A percentile compares a stretch with the other conserved stretches of the same genome.
phyloP scores from a whole-genome alignment of 106 monocot species.

The Alisma plantagoaquatica region DNA sequence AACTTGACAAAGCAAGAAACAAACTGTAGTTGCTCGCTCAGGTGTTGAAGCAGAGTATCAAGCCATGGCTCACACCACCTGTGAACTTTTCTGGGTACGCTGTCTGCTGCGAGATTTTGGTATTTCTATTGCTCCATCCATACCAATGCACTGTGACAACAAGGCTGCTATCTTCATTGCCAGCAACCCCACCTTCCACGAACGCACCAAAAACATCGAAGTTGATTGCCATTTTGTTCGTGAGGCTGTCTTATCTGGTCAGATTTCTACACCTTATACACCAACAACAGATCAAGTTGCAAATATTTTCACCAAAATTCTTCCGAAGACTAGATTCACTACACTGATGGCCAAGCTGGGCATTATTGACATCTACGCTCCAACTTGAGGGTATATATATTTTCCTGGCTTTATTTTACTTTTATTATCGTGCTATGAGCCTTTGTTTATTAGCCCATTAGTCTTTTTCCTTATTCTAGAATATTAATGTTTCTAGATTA shows the following conservation, averaged over 20 bases:
- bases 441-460: too few relatives aligned
- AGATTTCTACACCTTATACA: neutral
- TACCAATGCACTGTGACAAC: neutral
- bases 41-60: neutral
- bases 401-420: neutral
- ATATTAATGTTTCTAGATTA: too few relatives aligned
- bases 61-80: neutral
- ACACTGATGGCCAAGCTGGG: neutral
- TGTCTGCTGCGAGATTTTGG: neutral
- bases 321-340: neutral
- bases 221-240: neutral
- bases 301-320: neutral
- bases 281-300: neutral
- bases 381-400: neutral
- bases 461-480: too few relatives aligned
- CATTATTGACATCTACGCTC: neutral
- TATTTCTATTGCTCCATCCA: neutral
- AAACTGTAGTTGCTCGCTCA: neutral
- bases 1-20: neutral
- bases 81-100: neutral
- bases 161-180: neutral
- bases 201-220: neutral
- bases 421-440: neutral
- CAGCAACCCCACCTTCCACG: neutral
- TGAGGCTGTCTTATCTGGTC: neutral